Evolutionary conservation across 2,329 filamentous ascomycete species (phyloP).

Genomic region (Arthrobotrys conoides): DNA sequence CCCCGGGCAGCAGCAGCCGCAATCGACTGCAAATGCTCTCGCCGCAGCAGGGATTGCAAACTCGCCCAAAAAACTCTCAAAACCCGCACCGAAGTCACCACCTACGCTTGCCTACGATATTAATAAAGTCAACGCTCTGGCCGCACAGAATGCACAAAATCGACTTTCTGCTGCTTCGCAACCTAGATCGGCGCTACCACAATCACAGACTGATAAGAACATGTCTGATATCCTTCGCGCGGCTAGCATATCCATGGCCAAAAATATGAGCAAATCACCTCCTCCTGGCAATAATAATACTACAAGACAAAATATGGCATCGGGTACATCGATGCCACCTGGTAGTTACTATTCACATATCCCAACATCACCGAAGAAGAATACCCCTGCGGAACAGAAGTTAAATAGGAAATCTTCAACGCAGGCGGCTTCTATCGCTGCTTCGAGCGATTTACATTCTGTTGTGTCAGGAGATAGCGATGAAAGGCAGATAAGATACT

Average conservation of each 20-base stretch:
- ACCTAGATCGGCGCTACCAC: conserved; percentile 22
- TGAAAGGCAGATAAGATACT: conserved; percentile 45
- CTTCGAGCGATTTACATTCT: conserved; percentile 38
- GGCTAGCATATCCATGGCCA: conserved; percentile 45
- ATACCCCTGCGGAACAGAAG: conserved; percentile 12
- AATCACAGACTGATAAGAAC: conserved; percentile 52
- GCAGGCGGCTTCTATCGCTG: conserved; percentile 48
- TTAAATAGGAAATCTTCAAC: conserved; percentile 36
- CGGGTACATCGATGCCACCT: conserved; percentile 40
- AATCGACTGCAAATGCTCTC: conserved; percentile 45
- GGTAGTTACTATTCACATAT: conserved; percentile 52
- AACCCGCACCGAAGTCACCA: conserved; percentile 32
- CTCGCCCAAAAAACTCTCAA: conserved; percentile 32
- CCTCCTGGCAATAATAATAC: not conserved
- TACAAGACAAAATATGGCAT: not conserved
- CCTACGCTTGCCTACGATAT: conserved; percentile 53
- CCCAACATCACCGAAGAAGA: conserved; percentile 43
- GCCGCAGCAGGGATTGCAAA: conserved; percentile 47
- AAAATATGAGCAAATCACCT: conserved; percentile 54
- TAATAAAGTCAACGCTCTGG: conserved; percentile 54
- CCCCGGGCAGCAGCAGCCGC: conserved; percentile 24
- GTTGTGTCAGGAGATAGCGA: conserved; percentile 33
- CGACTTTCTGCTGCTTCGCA: conserved; percentile 38
- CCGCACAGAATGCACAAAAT: conserved; percentile 55
- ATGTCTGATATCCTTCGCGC: conserved; percentile 53